phyloP scores from a whole-genome alignment of 768 basidiomycete species.

The Ramaria sp. region DNA sequence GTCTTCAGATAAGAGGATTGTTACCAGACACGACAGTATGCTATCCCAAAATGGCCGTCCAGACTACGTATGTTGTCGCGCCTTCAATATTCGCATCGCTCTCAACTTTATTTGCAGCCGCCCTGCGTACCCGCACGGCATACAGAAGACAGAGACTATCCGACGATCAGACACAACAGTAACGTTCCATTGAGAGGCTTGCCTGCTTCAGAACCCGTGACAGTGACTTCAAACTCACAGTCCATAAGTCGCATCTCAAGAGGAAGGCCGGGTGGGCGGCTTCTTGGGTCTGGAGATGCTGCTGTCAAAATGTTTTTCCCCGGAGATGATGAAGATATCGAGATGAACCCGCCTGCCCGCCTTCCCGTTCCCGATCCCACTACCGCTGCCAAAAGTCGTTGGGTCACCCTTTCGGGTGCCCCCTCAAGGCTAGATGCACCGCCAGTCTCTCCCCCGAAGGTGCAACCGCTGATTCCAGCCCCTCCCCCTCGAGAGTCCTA shows the following conservation, averaged over 20 bases:
- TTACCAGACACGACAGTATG: not conserved
- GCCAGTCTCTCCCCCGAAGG: not conserved
- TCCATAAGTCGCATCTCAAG: not conserved
- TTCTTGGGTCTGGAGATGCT: slow-evolving; percentile 22
- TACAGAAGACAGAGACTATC: not conserved
- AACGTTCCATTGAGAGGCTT: not conserved
- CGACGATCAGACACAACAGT: not conserved
- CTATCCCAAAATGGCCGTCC: not conserved
- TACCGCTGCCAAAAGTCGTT: not conserved
- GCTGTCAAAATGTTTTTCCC: slow-evolving; percentile 75
- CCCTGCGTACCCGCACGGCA: not conserved
- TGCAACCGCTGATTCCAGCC: not conserved
- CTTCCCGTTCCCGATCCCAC: not conserved
- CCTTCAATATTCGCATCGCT: not conserved
- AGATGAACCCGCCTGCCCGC: slow-evolving; percentile 18
- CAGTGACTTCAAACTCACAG: not conserved
- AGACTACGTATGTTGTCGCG: not conserved
- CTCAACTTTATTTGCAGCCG: not conserved
- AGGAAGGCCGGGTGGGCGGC: not conserved
- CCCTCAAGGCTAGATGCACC: not conserved
- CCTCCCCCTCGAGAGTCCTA: slow-evolving; percentile 14
- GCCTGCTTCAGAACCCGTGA: not conserved
- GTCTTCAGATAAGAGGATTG: not conserved
- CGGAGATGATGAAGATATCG: slow-evolving; percentile 63
- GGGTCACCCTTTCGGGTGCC: not conserved